phyloP scores from a whole-genome alignment of 805 yeast genomes.

The Yarrowia osloensis region DNA sequence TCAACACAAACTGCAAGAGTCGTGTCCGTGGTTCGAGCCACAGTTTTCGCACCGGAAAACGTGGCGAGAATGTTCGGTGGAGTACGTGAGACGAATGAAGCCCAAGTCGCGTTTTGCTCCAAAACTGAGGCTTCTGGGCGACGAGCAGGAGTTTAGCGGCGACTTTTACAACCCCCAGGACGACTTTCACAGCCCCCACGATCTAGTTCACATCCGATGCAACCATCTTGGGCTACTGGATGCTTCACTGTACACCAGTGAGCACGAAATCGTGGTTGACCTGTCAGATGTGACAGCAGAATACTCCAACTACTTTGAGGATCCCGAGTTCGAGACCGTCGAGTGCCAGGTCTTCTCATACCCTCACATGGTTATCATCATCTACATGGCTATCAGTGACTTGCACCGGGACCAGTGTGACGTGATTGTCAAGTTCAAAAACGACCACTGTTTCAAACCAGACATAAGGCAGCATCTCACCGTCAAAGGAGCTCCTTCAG shows the following conservation, averaged over 20 bases:
- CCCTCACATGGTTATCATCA: neutral
- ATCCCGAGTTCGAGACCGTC: too few relatives aligned
- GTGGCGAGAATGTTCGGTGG: neutral
- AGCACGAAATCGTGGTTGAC: neutral
- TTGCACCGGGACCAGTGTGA: neutral
- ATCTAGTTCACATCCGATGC: neutral
- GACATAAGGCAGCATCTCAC: neutral
- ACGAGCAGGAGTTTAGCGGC: neutral
- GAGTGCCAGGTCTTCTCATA: neutral
- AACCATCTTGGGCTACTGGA: neutral
- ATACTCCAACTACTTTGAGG: neutral
- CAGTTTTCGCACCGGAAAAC: neutral
- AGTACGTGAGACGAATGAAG: neutral
- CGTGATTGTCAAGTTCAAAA: neutral
- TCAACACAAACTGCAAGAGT: neutral
- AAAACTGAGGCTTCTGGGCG: neutral
- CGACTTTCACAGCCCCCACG: neutral
- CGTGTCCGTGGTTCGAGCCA: constrained; percentile 3
- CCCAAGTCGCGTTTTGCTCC: neutral
- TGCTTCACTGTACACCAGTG: neutral
- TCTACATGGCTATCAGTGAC: neutral
- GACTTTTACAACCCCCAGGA: neutral
- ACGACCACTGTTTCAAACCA: neutral
- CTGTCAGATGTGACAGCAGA: neutral
- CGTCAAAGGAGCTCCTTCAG: neutral